Evolutionary conservation across 2,329 filamentous ascomycete genomes (phyloP).

Genomic region (Ophiostoma angusticollis): DNA sequence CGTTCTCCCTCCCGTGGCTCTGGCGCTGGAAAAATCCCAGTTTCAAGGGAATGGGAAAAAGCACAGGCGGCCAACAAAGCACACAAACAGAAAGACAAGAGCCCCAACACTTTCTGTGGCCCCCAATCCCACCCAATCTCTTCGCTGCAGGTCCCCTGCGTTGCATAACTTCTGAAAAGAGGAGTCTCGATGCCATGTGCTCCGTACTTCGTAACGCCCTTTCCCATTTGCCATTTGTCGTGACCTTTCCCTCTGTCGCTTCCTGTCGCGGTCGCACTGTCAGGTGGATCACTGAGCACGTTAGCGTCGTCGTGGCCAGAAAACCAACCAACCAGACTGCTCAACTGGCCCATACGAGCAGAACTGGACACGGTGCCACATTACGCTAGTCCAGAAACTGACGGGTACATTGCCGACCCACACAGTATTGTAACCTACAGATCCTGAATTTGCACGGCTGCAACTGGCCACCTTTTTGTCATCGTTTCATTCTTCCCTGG

Average conservation of each 20-base stretch:
- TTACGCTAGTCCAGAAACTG: too few relatives aligned
- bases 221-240: too few relatives aligned
- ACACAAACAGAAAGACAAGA: too few relatives aligned
- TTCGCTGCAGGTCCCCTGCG: not conserved
- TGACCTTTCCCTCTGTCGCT: too few relatives aligned
- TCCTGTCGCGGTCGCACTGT: constrained; percentile 8
- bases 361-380: too few relatives aligned
- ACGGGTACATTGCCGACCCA: not conserved
- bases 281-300: not conserved
- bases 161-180: too few relatives aligned
- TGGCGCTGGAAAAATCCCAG: not conserved
- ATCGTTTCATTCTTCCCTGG: not conserved
- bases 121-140: not conserved
- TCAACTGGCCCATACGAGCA: too few relatives aligned
- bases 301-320: constrained; percentile 4
- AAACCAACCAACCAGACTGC: too few relatives aligned
- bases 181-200: too few relatives aligned
- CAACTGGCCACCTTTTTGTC: not conserved
- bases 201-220: too few relatives aligned
- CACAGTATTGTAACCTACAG: constrained; percentile 2
- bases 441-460: not conserved
- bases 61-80: not conserved
- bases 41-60: constrained; percentile 1
- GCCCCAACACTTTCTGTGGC: too few relatives aligned
- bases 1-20: not conserved